phyloP scores from a whole-genome alignment of 257 asterid genomes.

The Pogostemon cablin region DNA sequence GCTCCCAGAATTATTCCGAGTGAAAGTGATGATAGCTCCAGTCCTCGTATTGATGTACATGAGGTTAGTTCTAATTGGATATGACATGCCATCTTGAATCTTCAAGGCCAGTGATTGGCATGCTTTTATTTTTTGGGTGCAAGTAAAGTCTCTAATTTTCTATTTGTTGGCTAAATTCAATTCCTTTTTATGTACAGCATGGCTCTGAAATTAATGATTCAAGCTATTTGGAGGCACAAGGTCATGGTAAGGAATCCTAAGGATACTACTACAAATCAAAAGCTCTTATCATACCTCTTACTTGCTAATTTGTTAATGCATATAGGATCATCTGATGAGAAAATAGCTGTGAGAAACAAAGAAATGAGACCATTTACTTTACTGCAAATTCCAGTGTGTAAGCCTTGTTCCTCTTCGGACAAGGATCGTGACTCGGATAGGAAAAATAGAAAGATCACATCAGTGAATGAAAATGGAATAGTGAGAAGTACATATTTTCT shows the following conservation, averaged over 20 bases:
- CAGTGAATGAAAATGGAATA: conserved; percentile 39
- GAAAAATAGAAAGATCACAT: conserved; percentile 36
- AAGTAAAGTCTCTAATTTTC: conserved; percentile 11
- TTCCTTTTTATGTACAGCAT: conserved; percentile 46
- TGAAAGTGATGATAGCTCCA: conserved; percentile 42
- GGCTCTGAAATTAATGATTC: conserved; percentile 34
- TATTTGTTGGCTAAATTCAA: conserved; percentile 6
- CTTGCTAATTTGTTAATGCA: conserved; percentile 18
- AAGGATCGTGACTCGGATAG: conserved; percentile 49
- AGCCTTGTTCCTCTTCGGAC: conserved; percentile 62
- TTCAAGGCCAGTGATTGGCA: conserved; percentile 4
- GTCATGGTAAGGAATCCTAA: conserved; percentile 63
- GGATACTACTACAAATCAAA: conserved; percentile 20
- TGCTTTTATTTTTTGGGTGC: conserved; percentile 24
- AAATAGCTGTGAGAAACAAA: conserved; percentile 29
- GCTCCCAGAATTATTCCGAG: conserved; percentile 63
- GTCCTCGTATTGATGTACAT: conserved; percentile 25
- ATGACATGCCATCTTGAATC: conserved; percentile 28
- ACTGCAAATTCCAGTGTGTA: conserved; percentile 46
- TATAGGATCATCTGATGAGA: conserved; percentile 43
- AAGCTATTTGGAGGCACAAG: conserved; percentile 37
- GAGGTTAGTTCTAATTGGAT: conserved; percentile 39
- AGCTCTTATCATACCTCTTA: neutral
- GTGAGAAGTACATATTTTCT: conserved; percentile 67
- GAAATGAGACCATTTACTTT: conserved; percentile 34